Base-by-base conservation (phyloP, 2,329 filamentous ascomycete genomes). In the Venturia carpophila region DNA sequence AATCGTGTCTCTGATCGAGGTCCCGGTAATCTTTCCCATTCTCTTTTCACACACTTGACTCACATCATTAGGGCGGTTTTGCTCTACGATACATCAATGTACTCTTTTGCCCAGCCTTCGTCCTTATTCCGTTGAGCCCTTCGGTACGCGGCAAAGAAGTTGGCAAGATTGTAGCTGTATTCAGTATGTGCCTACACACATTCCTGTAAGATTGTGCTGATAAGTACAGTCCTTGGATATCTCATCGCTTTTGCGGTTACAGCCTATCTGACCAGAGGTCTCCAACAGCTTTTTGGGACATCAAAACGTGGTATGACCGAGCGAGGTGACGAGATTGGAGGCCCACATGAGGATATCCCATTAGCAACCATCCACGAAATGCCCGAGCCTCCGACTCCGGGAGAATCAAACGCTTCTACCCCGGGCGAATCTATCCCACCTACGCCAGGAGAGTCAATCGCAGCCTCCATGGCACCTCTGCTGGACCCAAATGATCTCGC, bases 91-190 rank as follows among this genome's bases (percentile, higher is more conserved):
- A 83, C 77, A 84, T 86, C 69, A 84, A 80, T 65, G 74, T 85
- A 62, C 80, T 84, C 68, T 86, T 86, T 69, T 83, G 80, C 2
- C 84, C 83, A 10, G 80, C 83, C 0, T 87, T 87, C 73, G 79
- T 86, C 9, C 75, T 84, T 37, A 74, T 87, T 0, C 83, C 84
- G 7, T 75, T 87, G 1, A 85, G 83, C 68, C 79, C 82, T 1
- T 68, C 78, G 0, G 83, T 86, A 21, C 78, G 81, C 24, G 78
- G 79, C 1, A 69, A 77, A 0, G 84, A 87, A 69, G 82, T 86
- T 15, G 77, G 78, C 47, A 84, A 85, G 70, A 84, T 86, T 49
- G 83, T 86, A 67, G 81, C 76, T 30, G 80, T 87, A 1, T 86
- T 86, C 69, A 69, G 83, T 85, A 69, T 70, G 80, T 27, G 30